These are phyloP conservation scores for Rhizophora mangle DNA, from an alignment of 345 rosid species.

Conservation along the genomic window DNA sequence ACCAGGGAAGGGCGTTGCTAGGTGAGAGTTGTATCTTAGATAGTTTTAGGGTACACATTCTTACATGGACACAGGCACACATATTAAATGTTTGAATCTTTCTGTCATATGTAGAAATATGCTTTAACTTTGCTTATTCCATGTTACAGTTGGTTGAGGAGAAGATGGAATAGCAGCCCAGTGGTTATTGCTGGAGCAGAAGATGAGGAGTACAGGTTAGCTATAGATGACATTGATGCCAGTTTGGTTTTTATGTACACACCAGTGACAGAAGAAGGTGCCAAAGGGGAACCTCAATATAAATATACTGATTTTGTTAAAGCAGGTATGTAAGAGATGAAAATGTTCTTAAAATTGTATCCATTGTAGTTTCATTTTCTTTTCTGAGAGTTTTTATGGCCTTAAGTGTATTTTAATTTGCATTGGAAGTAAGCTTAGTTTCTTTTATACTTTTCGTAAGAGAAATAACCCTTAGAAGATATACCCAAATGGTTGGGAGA, in stretches of 20 bases:
- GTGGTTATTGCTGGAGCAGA: slow-evolving; percentile 86
- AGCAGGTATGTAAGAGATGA: slow-evolving; percentile 56
- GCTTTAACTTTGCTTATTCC: slow-evolving; percentile 8
- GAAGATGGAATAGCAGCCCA: slow-evolving; percentile 93
- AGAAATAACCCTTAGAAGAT: neutral
- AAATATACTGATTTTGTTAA: slow-evolving; percentile 91
- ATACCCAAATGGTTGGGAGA: neutral
- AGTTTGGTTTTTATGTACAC: slow-evolving; percentile 98
- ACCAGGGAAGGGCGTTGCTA: slow-evolving; percentile 90
- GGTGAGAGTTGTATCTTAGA: slow-evolving; percentile 40
- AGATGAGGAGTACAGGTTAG: slow-evolving; percentile 74
- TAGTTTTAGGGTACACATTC: slow-evolving; percentile 6
- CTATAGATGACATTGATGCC: slow-evolving; percentile 77
- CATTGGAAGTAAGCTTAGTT: neutral
- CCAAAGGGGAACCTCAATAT: slow-evolving; percentile 94
- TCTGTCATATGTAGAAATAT: neutral
- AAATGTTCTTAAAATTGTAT: slow-evolving; percentile 9
- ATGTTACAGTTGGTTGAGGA: slow-evolving; percentile 78
- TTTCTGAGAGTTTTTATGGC: neutral
- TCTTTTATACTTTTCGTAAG: neutral
- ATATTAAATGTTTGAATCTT: neutral
- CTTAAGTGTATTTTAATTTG: neutral
- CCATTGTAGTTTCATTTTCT: slow-evolving; percentile 1
- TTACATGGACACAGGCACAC: neutral
- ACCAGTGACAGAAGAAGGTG: slow-evolving; percentile 90